Conservation (phyloP, 495 filamentous ascomycete species). For the Cercophora newfieldiana region DNA sequence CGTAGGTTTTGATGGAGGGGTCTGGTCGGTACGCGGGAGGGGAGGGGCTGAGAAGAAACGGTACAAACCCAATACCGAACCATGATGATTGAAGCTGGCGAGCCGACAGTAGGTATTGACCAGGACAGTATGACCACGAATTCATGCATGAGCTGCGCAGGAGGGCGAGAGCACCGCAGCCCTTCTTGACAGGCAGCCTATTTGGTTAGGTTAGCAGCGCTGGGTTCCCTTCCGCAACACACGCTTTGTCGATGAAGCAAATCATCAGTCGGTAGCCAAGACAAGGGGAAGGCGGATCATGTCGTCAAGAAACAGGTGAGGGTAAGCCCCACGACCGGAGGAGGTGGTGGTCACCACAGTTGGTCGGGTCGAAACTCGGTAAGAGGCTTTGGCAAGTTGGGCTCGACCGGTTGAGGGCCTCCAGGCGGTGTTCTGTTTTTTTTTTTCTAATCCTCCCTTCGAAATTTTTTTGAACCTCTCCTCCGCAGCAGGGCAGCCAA, state of each 20-base stretch:
- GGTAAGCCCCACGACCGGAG: conserved; percentile 9
- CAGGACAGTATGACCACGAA: conserved; percentile 44
- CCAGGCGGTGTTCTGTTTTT: not conserved
- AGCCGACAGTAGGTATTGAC: conserved; percentile 30
- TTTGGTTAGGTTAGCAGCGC: conserved; percentile 23
- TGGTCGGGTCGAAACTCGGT: conserved; percentile 31
- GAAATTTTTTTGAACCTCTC: conserved; percentile 2
- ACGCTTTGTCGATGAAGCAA: conserved; percentile 22
- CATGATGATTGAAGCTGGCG: conserved; percentile 23
- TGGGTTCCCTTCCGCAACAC: conserved; percentile 18
- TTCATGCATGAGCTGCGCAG: conserved; percentile 43
- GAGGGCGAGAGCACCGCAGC: conserved; percentile 18
- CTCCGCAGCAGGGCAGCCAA: conserved; percentile 13
- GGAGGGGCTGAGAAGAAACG: conserved; percentile 7
- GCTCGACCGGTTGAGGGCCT: conserved; percentile 25
- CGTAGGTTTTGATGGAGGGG: conserved; percentile 10
- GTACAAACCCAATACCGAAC: conserved; percentile 13
- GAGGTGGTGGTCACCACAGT: conserved; percentile 11
- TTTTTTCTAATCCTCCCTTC: conserved; percentile 6
- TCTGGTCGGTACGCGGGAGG: not conserved
- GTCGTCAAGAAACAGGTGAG: conserved; percentile 5
- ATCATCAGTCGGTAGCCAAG: conserved; percentile 12
- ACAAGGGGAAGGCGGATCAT: not conserved
- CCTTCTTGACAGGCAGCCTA: conserved; percentile 10
- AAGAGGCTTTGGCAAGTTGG: conserved; percentile 24